These are phyloP conservation scores for Aspergillus carbonarius DNA, from an alignment of 2,329 filamentous ascomycete genomes.

Conservation along the genomic window DNA sequence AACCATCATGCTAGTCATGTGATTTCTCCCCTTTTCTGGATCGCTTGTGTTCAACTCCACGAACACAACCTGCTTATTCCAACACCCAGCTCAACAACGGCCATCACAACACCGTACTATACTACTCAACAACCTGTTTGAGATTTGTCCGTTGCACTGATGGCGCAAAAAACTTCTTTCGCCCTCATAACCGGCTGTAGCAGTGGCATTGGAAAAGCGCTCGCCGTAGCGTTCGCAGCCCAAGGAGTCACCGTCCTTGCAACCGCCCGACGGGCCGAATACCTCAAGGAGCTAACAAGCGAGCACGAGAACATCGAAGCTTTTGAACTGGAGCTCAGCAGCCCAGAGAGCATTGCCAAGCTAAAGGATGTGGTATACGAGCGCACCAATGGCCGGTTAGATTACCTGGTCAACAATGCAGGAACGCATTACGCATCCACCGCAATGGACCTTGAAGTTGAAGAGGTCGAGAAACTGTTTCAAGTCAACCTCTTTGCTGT, in stretches of 20 bases:
- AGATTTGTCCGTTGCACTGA: too few species aligned
- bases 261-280: slow-evolving; percentile 2
- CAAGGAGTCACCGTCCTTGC: slow-evolving; percentile 1
- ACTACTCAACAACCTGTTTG: too few species aligned
- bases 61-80: too few species aligned
- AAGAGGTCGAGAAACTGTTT: not conserved
- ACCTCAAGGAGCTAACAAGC: not conserved
- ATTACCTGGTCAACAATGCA: slow-evolving; percentile 15
- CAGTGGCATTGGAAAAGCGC: slow-evolving; percentile 1
- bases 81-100: too few species aligned
- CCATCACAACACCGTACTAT: too few species aligned
- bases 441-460: not conserved
- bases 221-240: slow-evolving; percentile 1
- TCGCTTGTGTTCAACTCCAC: too few species aligned
- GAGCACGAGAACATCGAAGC: not conserved
- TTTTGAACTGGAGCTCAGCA: not conserved
- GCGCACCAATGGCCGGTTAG: slow-evolving; percentile 5
- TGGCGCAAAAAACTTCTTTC: slow-evolving; percentile 12
- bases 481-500: slow-evolving; percentile 8
- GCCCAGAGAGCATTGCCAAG: not conserved
- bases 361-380: not conserved
- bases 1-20: too few species aligned
- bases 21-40: too few species aligned
- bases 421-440: slow-evolving; percentile 6
- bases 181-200: slow-evolving; percentile 17